These are phyloP conservation scores for Crithidia bombi DNA, from an alignment of 208 protist species.

Conservation along the genomic window DNA sequence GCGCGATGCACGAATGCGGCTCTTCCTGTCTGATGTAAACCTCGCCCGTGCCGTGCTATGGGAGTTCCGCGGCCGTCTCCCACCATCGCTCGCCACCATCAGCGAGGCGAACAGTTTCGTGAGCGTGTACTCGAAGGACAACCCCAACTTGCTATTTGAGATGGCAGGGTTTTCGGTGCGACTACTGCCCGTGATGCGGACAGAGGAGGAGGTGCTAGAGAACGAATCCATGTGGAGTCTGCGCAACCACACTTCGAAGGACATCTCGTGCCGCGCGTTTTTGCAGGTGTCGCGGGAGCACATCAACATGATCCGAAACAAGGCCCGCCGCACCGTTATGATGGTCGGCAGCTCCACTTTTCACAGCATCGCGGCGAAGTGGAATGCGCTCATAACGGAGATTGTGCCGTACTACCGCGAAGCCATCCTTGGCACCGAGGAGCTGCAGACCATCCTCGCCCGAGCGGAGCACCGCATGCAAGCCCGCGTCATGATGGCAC, in stretches of 20 bases:
- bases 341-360: slow-evolving; percentile 99
- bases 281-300: slow-evolving; percentile 97
- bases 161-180: slow-evolving; percentile 99
- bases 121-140: slow-evolving; percentile 99
- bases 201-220: slow-evolving; percentile 90
- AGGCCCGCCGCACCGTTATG: slow-evolving; percentile 99
- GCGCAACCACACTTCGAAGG: slow-evolving; percentile 98
- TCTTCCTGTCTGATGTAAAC: slow-evolving; percentile 99
- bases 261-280: slow-evolving; percentile 99
- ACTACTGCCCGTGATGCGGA: slow-evolving; percentile 92
- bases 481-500: slow-evolving; percentile 99
- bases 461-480: slow-evolving; percentile 99
- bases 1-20: slow-evolving; percentile 98
- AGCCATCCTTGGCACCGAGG: slow-evolving; percentile 96
- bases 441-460: slow-evolving; percentile 99
- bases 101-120: slow-evolving; percentile 98
- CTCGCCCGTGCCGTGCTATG: slow-evolving; percentile 99
- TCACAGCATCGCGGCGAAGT: slow-evolving; percentile 99
- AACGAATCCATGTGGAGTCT: slow-evolving; percentile 99
- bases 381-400: slow-evolving; percentile 99
- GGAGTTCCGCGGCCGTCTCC: slow-evolving; percentile 99
- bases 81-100: slow-evolving; percentile 97
- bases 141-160: slow-evolving; percentile 99
- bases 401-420: slow-evolving; percentile 99
- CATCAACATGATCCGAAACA: slow-evolving; percentile 98